These are phyloP conservation scores for Handroanthus guayacan DNA, from an alignment of 257 asterid species.

Conservation along the genomic window DNA sequence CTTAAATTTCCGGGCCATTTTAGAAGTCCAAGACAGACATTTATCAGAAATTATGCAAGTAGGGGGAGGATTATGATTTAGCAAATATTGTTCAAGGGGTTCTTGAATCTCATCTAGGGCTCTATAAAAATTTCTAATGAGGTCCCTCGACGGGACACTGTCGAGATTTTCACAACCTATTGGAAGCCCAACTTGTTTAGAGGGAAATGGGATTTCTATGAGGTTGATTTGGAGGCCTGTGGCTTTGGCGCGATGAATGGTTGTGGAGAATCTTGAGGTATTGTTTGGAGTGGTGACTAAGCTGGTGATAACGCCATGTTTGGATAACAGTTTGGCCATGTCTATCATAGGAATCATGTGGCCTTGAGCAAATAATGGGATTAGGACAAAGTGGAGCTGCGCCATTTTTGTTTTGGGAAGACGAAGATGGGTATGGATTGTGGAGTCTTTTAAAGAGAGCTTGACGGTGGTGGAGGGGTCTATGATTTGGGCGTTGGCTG, in stretches of 20 bases:
- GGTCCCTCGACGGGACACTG: slow-evolving; percentile 66
- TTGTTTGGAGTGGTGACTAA: slow-evolving; percentile 70
- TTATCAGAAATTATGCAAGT: slow-evolving; percentile 85
- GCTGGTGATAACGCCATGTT: slow-evolving; percentile 59
- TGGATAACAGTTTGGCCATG: slow-evolving; percentile 67
- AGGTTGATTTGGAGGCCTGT: slow-evolving; percentile 51
- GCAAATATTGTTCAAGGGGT: slow-evolving; percentile 54
- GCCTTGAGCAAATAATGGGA: slow-evolving; percentile 81
- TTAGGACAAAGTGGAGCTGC: slow-evolving; percentile 58
- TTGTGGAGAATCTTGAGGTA: slow-evolving; percentile 47
- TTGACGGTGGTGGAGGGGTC: slow-evolving; percentile 30
- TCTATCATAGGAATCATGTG: slow-evolving; percentile 85
- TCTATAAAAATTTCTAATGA: slow-evolving; percentile 52
- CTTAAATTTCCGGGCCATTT: slow-evolving; percentile 50
- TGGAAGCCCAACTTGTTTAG: slow-evolving; percentile 65
- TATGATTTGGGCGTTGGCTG: not conserved
- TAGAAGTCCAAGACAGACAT: slow-evolving; percentile 71
- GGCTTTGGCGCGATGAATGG: slow-evolving; percentile 51
- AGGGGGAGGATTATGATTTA: slow-evolving; percentile 47
- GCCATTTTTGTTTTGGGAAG: not conserved
- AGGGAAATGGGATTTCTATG: slow-evolving; percentile 66
- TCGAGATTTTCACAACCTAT: slow-evolving; percentile 78
- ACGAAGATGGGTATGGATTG: not conserved
- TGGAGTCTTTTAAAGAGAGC: slow-evolving; percentile 31
- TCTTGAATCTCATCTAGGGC: slow-evolving; percentile 57